A percentile compares a stretch with the other conserved stretches of the same genome.
Conservation (phyloP, 768 basidiomycete genomes). For the Suillus decipiens region DNA sequence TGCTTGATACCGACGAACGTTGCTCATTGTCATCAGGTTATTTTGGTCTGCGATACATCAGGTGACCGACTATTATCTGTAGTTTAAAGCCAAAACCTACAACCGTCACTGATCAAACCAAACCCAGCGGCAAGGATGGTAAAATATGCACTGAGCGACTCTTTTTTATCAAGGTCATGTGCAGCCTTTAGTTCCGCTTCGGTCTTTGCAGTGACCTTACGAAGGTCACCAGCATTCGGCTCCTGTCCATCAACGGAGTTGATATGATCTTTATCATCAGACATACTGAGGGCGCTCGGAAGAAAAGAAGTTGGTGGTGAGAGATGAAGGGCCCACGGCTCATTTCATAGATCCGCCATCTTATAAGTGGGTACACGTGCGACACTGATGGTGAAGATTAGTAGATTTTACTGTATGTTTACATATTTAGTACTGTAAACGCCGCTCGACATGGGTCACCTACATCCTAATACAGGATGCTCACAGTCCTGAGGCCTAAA, state of each 20-base stretch:
- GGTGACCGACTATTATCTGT: slow-evolving; percentile 10
- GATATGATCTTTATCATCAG: slow-evolving; percentile 22
- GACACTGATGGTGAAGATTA: slow-evolving; percentile 5
- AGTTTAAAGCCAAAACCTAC: slow-evolving; percentile 32
- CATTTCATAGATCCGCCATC: slow-evolving; percentile 11
- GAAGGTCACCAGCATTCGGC: slow-evolving; percentile 13
- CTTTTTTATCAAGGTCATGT: slow-evolving; percentile 35
- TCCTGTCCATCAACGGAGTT: slow-evolving; percentile 13
- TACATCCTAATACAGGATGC: slow-evolving; percentile 3
- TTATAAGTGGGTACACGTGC: slow-evolving; percentile 33
- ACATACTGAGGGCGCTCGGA: slow-evolving; percentile 19
- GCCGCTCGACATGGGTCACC: background rate
- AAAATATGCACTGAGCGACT: slow-evolving; percentile 57
- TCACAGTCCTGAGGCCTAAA: background rate
- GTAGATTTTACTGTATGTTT: background rate
- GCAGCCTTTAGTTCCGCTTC: slow-evolving; percentile 25
- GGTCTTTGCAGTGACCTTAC: slow-evolving; percentile 24
- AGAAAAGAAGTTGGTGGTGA: slow-evolving; percentile 4
- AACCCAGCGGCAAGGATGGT: slow-evolving; percentile 66
- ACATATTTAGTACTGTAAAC: slow-evolving; percentile 13
- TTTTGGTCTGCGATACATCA: slow-evolving; percentile 54
- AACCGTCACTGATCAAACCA: slow-evolving; percentile 66
- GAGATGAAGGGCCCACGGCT: slow-evolving; percentile 1
- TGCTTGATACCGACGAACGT: slow-evolving; percentile 38
- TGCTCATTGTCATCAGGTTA: slow-evolving; percentile 70